phyloP scores from a whole-genome alignment of 2,329 filamentous ascomycete genomes.

The Lasiodiplodia sp. region DNA sequence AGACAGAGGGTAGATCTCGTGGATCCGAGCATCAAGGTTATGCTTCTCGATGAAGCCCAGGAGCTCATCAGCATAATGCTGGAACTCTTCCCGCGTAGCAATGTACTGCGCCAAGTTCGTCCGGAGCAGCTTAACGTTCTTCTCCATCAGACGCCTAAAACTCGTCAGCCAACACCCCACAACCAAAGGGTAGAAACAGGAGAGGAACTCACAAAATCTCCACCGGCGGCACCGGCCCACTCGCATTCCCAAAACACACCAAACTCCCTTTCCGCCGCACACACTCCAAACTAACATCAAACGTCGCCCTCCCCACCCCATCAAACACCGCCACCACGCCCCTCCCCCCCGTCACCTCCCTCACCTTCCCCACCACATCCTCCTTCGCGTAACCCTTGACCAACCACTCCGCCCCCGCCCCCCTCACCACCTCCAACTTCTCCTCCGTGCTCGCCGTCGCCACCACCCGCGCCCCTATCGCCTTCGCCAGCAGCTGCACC shows the following conservation, averaged over 20 bases:
- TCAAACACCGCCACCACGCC: conserved; percentile 84
- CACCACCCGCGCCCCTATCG: conserved; percentile 78
- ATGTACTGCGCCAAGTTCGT: conserved; percentile 77
- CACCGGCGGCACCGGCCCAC: conserved; percentile 77
- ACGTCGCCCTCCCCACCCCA: conserved; percentile 84
- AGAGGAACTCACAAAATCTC: conserved; percentile 63
- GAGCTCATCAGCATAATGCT: conserved; percentile 73
- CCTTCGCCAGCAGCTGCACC: conserved; percentile 71
- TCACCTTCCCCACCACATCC: conserved; percentile 65
- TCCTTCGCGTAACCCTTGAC: conserved; percentile 70
- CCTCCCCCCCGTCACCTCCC: conserved; percentile 73
- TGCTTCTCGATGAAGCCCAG: conserved; percentile 74
- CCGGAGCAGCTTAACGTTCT: conserved; percentile 80
- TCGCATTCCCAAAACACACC: conserved; percentile 81
- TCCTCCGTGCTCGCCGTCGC: conserved; percentile 77
- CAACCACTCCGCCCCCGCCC: conserved; percentile 73
- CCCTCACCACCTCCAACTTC: conserved; percentile 74
- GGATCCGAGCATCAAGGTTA: conserved; percentile 76
- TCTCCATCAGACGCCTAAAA: conserved; percentile 64
- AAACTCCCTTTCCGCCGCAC: conserved; percentile 79
- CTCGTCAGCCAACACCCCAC: not conserved
- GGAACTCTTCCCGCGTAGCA: conserved; percentile 72
- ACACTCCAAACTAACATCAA: conserved; percentile 77
- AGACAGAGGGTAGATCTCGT: conserved; percentile 78
- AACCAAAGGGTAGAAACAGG: too few species aligned